A percentile compares a stretch with the other conserved stretches of the same genome.
Conservation (phyloP, 495 filamentous ascomycete genomes). For the Tuber calosporum region DNA sequence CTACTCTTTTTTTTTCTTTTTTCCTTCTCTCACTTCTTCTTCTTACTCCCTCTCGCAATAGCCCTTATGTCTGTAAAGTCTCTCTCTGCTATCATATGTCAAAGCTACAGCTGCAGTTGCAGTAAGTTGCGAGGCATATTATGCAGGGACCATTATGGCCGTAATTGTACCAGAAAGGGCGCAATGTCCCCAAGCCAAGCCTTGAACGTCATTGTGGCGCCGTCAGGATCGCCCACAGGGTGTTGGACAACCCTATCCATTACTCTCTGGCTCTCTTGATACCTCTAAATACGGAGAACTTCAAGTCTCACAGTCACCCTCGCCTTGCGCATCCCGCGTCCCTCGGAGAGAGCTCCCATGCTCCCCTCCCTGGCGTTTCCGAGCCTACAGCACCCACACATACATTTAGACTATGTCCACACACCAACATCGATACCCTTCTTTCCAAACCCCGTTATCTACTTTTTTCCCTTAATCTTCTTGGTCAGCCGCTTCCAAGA, state of each 20-base stretch:
- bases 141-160: neutral
- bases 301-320: neutral
- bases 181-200: neutral
- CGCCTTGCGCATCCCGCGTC: neutral
- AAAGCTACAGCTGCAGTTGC: neutral
- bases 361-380: neutral
- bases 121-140: neutral
- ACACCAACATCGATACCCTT: neutral
- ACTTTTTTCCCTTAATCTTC: neutral
- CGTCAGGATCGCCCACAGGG: neutral
- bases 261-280: neutral
- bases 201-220: neutral
- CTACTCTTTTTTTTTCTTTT: neutral
- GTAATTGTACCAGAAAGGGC: neutral
- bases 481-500: no score
- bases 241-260: neutral
- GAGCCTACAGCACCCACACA: neutral
- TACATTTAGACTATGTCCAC: neutral
- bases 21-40: neutral
- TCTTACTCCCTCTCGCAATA: neutral
- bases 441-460: neutral
- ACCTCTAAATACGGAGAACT: neutral
- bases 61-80: neutral
- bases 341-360: neutral
- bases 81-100: neutral